Evolutionary conservation across 202 grass and related monocot species (phyloP).

Genomic region (Hordeum pubiflorum): DNA sequence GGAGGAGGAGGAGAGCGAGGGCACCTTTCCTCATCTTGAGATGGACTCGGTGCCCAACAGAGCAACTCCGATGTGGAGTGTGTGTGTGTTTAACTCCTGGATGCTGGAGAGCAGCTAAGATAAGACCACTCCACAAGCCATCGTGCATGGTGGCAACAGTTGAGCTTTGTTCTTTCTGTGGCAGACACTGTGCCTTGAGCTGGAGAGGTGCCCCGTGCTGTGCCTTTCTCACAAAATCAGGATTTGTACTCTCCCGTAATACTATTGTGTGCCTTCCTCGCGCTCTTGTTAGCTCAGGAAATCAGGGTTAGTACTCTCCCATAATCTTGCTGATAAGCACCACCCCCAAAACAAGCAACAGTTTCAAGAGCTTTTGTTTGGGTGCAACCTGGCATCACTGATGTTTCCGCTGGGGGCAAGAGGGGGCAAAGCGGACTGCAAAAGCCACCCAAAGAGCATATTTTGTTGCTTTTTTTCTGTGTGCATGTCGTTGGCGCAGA

Average conservation of each 20-base stretch:
- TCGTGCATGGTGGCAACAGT: background rate
- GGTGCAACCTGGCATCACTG: background rate
- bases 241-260: no score
- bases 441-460: background rate
- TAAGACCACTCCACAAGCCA: background rate
- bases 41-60: constrained; percentile 11
- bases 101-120: background rate
- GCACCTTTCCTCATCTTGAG: constrained; percentile 32
- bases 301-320: background rate
- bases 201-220: background rate
- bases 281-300: background rate
- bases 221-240: background rate
- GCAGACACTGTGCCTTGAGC: background rate
- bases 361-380: background rate
- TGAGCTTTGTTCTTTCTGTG: background rate
- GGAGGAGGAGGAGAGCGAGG: constrained; percentile 14
- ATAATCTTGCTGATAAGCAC: constrained; percentile 13
- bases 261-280: background rate
- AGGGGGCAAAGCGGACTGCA: background rate
- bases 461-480: constrained; percentile 11
- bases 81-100: background rate
- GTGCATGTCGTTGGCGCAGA: constrained; percentile 26
- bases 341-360: background rate
- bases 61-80: constrained; percentile 10
- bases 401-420: background rate